These are phyloP conservation scores for Sclerotinia borealis DNA, from an alignment of 2,329 filamentous ascomycete species.

Conservation along the genomic window DNA sequence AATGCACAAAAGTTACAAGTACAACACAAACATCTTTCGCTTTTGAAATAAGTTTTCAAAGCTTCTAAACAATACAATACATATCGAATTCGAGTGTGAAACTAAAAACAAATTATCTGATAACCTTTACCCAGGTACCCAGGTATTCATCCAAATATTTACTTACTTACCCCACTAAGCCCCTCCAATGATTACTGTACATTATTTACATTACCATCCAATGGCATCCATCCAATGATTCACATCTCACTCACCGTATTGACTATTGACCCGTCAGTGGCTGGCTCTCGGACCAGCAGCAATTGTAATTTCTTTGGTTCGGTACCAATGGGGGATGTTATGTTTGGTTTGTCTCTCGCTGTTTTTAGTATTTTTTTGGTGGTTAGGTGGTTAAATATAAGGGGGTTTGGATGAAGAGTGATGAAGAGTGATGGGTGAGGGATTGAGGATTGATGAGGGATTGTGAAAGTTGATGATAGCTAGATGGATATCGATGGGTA, in stretches of 20 bases:
- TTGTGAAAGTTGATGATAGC: neutral
- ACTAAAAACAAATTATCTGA: too few species aligned
- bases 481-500: too few species aligned
- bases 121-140: neutral
- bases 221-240: neutral
- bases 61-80: conserved; percentile 1
- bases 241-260: neutral
- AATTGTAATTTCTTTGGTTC: neutral
- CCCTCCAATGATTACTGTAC: conserved; percentile 11
- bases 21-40: neutral
- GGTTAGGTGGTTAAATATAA: too few species aligned
- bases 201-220: neutral
- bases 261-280: conserved; percentile 2
- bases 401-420: too few species aligned
- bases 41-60: neutral
- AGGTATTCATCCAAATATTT: neutral
- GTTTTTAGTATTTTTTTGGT: too few species aligned
- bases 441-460: neutral
- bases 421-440: neutral
- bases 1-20: neutral
- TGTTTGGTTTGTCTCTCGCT: neutral
- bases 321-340: neutral
- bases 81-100: conserved; percentile 1
- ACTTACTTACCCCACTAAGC: conserved; percentile 8
- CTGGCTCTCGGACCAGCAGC: neutral